Evolutionary conservation across 768 basidiomycete species (phyloP).

Genomic region (Phaeolepiota aurea): DNA sequence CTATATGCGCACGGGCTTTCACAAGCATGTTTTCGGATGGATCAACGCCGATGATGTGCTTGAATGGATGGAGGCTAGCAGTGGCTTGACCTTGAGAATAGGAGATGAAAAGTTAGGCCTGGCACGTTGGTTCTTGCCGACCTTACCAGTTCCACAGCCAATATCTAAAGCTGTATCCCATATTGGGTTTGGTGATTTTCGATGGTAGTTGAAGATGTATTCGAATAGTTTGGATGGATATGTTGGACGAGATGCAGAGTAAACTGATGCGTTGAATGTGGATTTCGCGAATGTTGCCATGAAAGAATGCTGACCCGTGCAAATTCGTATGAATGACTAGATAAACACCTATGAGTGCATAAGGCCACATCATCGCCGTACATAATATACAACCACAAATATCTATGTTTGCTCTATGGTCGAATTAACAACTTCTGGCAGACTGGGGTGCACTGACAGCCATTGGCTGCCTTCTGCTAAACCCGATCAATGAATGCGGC

Average conservation of each 20-base stretch:
- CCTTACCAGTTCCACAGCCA: constrained; percentile 77
- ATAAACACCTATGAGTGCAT: no score
- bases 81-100: constrained; percentile 61
- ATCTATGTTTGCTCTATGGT: no score
- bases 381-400: no score
- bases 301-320: constrained; percentile 3
- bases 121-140: neutral
- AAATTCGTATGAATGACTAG: no score
- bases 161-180: constrained; percentile 65
- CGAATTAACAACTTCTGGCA: no score
- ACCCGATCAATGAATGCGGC: no score
- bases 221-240: constrained; percentile 65
- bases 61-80: constrained; percentile 43
- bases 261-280: constrained; percentile 58
- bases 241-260: constrained; percentile 64
- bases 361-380: no score
- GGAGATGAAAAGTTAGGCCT: neutral
- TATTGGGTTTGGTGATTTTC: constrained; percentile 12
- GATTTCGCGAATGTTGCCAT: constrained; percentile 77
- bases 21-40: constrained; percentile 67
- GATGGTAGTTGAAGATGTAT: constrained; percentile 53
- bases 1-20: constrained; percentile 28
- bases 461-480: no score
- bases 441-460: no score
- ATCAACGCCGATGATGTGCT: constrained; percentile 62